Evolutionary conservation across 2,329 filamentous ascomycete genomes (phyloP).

Genomic region (Metarhizium guizhouense): DNA sequence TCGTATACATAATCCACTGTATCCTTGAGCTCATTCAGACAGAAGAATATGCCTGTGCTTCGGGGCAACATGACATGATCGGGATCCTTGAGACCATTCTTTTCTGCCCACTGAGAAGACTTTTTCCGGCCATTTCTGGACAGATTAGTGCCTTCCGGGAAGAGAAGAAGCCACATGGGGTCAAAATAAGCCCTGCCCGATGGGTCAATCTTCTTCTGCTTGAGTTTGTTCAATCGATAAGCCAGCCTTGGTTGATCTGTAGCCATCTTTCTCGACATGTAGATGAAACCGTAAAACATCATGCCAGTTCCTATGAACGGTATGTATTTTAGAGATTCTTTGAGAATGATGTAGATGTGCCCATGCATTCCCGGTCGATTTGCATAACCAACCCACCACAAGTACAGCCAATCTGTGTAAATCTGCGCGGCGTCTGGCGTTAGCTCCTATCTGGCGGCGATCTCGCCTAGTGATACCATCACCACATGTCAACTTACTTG

Average conservation of each 20-base stretch:
- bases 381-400: slow-evolving; percentile 91
- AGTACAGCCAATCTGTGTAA: slow-evolving; percentile 86
- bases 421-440: slow-evolving; percentile 35
- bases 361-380: slow-evolving; percentile 68
- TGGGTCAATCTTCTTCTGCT: slow-evolving; percentile 44
- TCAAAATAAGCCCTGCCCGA: slow-evolving; percentile 48
- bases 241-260: slow-evolving; percentile 69
- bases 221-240: slow-evolving; percentile 63
- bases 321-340: slow-evolving; percentile 75
- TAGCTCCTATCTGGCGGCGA: not conserved
- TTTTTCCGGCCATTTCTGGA: slow-evolving; percentile 60
- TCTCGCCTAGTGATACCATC: not conserved
- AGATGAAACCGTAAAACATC: slow-evolving; percentile 84
- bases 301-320: slow-evolving; percentile 74
- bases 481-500: slow-evolving; percentile 40
- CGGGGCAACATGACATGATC: slow-evolving; percentile 69
- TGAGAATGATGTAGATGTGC: slow-evolving; percentile 82
- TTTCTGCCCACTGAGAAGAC: slow-evolving; percentile 68
- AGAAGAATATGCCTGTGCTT: slow-evolving; percentile 74
- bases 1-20: slow-evolving; percentile 81
- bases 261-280: slow-evolving; percentile 83
- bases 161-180: slow-evolving; percentile 86
- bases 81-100: slow-evolving; percentile 62
- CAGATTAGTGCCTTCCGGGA: slow-evolving; percentile 80
- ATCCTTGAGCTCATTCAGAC: slow-evolving; percentile 63